These are phyloP conservation scores for Przewalskia tangutica DNA, from an alignment of 257 asterid genomes.

Conservation along the genomic window DNA sequence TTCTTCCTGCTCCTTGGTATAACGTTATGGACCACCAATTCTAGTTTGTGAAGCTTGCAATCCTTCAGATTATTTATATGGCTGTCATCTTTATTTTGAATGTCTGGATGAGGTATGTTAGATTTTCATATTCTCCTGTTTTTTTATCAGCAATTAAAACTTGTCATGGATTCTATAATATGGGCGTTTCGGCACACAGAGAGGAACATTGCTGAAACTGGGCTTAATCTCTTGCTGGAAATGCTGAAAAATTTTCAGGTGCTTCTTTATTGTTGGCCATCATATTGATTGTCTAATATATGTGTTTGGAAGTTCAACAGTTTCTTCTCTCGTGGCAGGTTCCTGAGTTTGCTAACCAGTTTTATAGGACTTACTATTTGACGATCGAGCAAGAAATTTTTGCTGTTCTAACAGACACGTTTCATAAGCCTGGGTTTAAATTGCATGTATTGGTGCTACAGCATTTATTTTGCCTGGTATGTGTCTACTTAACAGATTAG, in stretches of 20 bases:
- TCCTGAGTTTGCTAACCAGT: slow-evolving; percentile 78
- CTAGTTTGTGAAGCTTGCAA: background rate
- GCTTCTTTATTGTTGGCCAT: background rate
- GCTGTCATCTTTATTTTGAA: background rate
- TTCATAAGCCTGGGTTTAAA: slow-evolving; percentile 96
- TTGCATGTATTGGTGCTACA: slow-evolving; percentile 83
- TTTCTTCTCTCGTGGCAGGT: slow-evolving; percentile 37
- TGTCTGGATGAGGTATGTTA: background rate
- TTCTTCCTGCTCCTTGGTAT: background rate
- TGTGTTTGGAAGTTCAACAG: slow-evolving; percentile 1
- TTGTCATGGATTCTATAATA: slow-evolving; percentile 92
- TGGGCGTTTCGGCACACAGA: slow-evolving; percentile 99
- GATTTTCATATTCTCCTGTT: slow-evolving; percentile 8
- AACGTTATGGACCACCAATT: background rate
- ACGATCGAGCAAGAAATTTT: slow-evolving; percentile 92
- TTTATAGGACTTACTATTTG: slow-evolving; percentile 69
- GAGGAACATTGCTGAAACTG: slow-evolving; percentile 96
- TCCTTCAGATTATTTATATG: background rate
- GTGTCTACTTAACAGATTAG: slow-evolving; percentile 6
- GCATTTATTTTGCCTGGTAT: slow-evolving; percentile 81
- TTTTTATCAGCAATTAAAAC: slow-evolving; percentile 74
- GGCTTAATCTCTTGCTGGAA: slow-evolving; percentile 79
- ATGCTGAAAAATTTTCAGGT: slow-evolving; percentile 97
- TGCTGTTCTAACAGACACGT: slow-evolving; percentile 87
- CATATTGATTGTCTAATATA: background rate